Base-by-base conservation (phyloP, 805 yeast species). In the Zygosaccharomyces lentus region DNA sequence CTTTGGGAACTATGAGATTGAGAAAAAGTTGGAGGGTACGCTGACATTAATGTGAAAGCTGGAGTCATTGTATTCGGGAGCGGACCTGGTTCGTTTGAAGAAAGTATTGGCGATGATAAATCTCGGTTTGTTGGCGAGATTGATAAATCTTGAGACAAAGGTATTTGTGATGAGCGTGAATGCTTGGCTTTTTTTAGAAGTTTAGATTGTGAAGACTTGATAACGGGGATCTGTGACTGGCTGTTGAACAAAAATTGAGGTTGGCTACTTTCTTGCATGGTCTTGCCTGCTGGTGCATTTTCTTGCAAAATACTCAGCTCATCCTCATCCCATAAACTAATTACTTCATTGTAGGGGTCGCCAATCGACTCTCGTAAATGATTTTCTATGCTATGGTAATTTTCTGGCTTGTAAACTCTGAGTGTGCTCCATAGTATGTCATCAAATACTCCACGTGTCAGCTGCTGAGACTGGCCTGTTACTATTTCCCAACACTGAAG, bases 41-140 rank as follows among this genome's bases (percentile, higher is more conserved):
- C 45, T 41, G 58, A 62, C 53, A 55, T 46, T 31, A 62, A 43
- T n/a, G 66, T 53, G 43, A 64, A 64, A 41, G 66, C 66, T 6
- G 67, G 68, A 2, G 64, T 49, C 64, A 63, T 61, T 6, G 55
- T 56, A 23, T 50, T 54, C 1, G 68, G 68, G 34, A 64, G 37
- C 1, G 50, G 34, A 16, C 45, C 52, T 2, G 58, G 39, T 29
- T 44, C 39, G 9, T 45, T 38, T 9, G 50, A 25, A 10, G 46
- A 41, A n/a, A 39, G 29, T n/a, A 26, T 23, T n/a, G 51, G 25
- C 2, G 47, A 38, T 9, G 40, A 32, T 8, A 36, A 23, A 19
- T 40, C 41, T 9, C 34, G 26, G 5, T 43, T 46, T 31, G 44
- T 35, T n/a, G 30, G 39, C 24, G 38, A 34, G 15, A 21, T 25